Percentiles rank a stretch among this genome's conserved stretches.
Conservation (phyloP, 2,329 filamentous ascomycete species). For the Cladosporium sp. region DNA sequence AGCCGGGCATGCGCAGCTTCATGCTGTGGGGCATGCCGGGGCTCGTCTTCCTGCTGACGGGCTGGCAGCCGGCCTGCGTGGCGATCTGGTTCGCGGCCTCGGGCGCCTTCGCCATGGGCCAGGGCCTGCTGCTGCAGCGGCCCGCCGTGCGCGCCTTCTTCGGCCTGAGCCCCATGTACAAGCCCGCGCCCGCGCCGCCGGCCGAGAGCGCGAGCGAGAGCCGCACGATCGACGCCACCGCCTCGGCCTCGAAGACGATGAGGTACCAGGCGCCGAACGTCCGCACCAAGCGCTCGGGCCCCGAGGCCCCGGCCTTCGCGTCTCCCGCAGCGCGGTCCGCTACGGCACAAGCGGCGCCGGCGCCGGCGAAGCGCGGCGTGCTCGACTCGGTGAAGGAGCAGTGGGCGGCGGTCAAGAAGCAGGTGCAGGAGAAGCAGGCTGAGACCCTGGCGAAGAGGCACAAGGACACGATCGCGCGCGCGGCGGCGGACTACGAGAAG, state of each 20-base stretch:
- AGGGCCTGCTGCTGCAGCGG: constrained; percentile 34
- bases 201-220: background rate
- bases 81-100: constrained; percentile 57
- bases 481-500: constrained; percentile 26
- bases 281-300: constrained; percentile 1
- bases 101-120: constrained; percentile 34
- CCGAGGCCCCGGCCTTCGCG: background rate
- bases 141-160: constrained; percentile 33
- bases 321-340: background rate
- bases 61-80: constrained; percentile 50
- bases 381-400: constrained; percentile 8
- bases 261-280: constrained; percentile 10
- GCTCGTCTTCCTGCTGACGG: constrained; percentile 49
- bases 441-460: constrained; percentile 12
- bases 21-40: constrained; percentile 47
- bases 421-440: background rate
- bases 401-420: background rate
- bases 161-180: constrained; percentile 33
- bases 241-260: background rate
- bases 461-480: constrained; percentile 18
- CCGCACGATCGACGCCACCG: background rate
- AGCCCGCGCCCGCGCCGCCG: constrained; percentile 8
- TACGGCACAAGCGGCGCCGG: background rate
- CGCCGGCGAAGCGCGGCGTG: constrained; percentile 12
- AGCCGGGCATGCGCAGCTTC: constrained; percentile 32